A percentile compares a stretch with the other conserved stretches of the same genome.
Evolutionary conservation across 495 filamentous ascomycete species (phyloP).

Genomic region (Achaetomiella virescens): DNA sequence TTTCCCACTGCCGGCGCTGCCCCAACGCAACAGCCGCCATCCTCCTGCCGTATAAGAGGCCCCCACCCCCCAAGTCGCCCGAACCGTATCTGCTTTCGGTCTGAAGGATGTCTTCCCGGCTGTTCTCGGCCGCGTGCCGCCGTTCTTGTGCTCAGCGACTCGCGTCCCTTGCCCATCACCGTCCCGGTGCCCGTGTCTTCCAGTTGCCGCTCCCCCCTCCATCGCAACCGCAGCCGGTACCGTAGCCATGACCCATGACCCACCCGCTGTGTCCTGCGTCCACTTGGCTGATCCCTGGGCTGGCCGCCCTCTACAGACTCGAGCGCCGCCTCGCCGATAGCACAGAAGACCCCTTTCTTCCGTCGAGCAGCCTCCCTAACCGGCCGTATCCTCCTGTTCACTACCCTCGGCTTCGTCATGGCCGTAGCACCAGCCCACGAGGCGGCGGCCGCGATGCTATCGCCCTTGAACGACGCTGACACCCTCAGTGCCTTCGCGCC

Average conservation of each 20-base stretch:
- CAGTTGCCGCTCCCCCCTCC: slow-evolving; percentile 4
- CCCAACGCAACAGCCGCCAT: not conserved
- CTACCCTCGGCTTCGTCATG: slow-evolving; percentile 50
- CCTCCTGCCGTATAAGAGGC: slow-evolving; percentile 5
- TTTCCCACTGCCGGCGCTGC: not conserved
- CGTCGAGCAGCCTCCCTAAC: slow-evolving; percentile 26
- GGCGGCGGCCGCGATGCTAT: slow-evolving; percentile 41
- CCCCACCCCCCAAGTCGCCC: not conserved
- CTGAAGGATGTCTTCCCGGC: slow-evolving; percentile 14
- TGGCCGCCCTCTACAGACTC: not conserved
- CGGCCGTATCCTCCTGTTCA: slow-evolving; percentile 39
- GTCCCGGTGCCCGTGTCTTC: not conserved
- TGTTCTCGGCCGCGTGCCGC: slow-evolving; percentile 17
- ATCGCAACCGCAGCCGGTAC: slow-evolving; percentile 14
- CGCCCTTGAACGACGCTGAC: slow-evolving; percentile 62
- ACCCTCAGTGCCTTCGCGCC: slow-evolving; percentile 62
- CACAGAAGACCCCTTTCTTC: slow-evolving; percentile 16
- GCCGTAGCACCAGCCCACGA: slow-evolving; percentile 42
- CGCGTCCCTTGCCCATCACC: not conserved
- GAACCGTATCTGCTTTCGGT: not conserved
- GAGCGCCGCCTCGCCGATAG: not conserved
- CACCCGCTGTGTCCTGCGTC: not conserved
- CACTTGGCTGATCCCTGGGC: not conserved
- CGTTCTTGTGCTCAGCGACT: not conserved
- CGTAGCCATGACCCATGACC: not conserved